These are phyloP conservation scores for Globisporangium polare DNA, from an alignment of 352 stramenopile genomes.

Conservation along the genomic window DNA sequence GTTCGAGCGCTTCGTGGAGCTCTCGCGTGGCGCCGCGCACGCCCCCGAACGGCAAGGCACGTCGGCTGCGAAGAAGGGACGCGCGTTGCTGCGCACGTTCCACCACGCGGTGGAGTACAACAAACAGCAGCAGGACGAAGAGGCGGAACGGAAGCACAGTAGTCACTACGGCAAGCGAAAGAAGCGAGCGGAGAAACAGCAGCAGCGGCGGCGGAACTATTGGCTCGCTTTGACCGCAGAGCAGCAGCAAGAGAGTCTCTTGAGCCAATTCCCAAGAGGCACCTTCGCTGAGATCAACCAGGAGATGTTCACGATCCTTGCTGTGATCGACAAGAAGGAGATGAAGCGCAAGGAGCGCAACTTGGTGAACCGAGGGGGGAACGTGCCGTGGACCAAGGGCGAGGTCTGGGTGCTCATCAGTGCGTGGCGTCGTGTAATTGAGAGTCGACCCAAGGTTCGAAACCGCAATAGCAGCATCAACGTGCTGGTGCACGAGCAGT, in stretches of 20 bases:
- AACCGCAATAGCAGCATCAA: background rate
- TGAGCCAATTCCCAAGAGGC: background rate
- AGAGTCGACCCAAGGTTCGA: background rate
- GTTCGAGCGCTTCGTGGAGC: constrained; percentile 2
- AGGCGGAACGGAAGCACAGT: too few relatives aligned
- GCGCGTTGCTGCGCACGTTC: background rate
- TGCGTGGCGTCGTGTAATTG: constrained; percentile 1
- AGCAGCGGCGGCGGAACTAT: background rate
- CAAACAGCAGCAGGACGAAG: background rate
- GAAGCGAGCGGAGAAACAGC: background rate
- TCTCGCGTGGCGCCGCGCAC: background rate
- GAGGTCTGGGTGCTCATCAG: constrained; percentile 5
- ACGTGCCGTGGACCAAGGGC: background rate
- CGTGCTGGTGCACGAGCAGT: background rate
- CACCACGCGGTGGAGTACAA: background rate
- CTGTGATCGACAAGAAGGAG: background rate
- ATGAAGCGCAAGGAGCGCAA: background rate
- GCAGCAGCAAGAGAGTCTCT: background rate
- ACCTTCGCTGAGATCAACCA: background rate
- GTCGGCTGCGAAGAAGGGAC: background rate
- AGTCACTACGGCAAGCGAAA: background rate
- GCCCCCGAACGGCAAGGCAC: background rate
- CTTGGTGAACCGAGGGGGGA: background rate
- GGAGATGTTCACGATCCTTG: constrained; percentile 2
- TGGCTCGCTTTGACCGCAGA: background rate